Evolutionary conservation across 306 rosid genomes (phyloP).

Genomic region (Glycine tomentella): DNA sequence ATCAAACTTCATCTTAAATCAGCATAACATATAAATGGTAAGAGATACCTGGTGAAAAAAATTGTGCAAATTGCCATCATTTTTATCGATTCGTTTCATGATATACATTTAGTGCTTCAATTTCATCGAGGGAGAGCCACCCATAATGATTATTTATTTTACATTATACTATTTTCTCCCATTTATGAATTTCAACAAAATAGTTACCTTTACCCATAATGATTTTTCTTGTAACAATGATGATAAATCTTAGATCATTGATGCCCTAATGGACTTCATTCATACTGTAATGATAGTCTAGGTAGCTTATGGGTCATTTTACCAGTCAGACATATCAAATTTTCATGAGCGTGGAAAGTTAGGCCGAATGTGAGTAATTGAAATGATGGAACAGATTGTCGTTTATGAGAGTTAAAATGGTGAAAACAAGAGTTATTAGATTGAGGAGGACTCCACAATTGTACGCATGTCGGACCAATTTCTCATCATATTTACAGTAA

Average conservation of each 20-base stretch:
- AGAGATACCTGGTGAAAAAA: no score
- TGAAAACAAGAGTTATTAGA: slow-evolving; percentile 1
- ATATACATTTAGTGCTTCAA: no score
- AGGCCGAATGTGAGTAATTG: slow-evolving; percentile 28
- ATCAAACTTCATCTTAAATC: no score
- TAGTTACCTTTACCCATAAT: background rate
- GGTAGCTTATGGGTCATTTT: slow-evolving; percentile 26
- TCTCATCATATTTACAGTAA: slow-evolving; percentile 38
- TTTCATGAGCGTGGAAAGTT: slow-evolving; percentile 36
- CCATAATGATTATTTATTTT: no score
- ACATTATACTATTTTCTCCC: background rate
- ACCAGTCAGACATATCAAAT: slow-evolving; percentile 1
- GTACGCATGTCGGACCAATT: slow-evolving; percentile 51
- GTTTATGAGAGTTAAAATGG: slow-evolving; percentile 40
- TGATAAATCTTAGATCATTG: slow-evolving; percentile 21
- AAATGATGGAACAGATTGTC: slow-evolving; percentile 34
- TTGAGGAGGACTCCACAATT: slow-evolving; percentile 42
- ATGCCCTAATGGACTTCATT: slow-evolving; percentile 24
- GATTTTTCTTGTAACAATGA: background rate
- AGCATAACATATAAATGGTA: no score
- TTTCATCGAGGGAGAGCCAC: no score
- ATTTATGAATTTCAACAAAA: background rate
- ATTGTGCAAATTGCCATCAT: no score
- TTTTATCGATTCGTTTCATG: no score
- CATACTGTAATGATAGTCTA: slow-evolving; percentile 4